phyloP scores from a whole-genome alignment of 768 basidiomycete species.

The Chalciporus sphaerocephalus region DNA sequence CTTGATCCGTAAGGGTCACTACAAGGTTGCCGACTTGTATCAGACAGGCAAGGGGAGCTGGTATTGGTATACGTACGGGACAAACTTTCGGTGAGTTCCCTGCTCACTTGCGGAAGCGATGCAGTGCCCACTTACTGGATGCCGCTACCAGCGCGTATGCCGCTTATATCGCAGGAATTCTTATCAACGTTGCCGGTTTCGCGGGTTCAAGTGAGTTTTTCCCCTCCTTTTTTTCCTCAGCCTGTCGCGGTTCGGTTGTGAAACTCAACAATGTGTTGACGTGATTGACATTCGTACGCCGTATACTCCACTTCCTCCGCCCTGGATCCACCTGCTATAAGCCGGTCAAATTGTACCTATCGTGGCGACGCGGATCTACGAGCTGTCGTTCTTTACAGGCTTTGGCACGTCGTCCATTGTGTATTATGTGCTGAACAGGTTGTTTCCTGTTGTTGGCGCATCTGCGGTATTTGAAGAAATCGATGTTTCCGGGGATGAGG shows the following conservation, averaged over 20 bases:
- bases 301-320: background rate
- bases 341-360: conserved; percentile 60
- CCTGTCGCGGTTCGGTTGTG: background rate
- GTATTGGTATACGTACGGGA: conserved; percentile 72
- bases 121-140: background rate
- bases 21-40: conserved; percentile 72
- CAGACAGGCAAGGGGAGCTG: conserved; percentile 49
- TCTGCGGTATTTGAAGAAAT: conserved; percentile 49
- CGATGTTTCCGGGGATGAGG: conserved; percentile 41
- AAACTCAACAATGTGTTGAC: background rate
- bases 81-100: conserved; percentile 58
- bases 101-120: conserved; percentile 7
- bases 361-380: conserved; percentile 67
- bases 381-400: conserved; percentile 83
- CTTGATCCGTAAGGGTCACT: conserved; percentile 63
- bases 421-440: conserved; percentile 56
- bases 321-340: conserved; percentile 15
- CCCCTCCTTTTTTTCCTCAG: background rate
- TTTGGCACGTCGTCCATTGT: conserved; percentile 63
- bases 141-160: conserved; percentile 48
- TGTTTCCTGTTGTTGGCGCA: conserved; percentile 56
- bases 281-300: background rate
- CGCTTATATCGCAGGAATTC: conserved; percentile 68
- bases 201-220: conserved; percentile 59
- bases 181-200: conserved; percentile 81